Percentiles rank a stretch among this genome's conserved stretches.
Conservation (phyloP, 2,329 filamentous ascomycete genomes). For the Curvularia sp. region DNA sequence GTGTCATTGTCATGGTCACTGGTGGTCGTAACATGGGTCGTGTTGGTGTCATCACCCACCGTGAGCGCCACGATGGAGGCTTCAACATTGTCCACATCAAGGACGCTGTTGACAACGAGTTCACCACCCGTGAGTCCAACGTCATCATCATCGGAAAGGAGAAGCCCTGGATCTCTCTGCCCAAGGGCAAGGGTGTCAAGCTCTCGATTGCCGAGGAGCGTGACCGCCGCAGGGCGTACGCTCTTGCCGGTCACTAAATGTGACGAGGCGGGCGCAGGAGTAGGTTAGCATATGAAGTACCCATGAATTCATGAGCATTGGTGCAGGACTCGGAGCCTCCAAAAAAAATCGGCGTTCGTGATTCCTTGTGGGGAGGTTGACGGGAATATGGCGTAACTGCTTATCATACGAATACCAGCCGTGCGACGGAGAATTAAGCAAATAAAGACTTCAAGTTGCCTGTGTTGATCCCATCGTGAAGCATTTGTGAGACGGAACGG, state of each 20-base stretch:
- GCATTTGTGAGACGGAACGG: conserved; percentile 1
- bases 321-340: conserved; percentile 37
- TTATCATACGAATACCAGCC: conserved; percentile 46
- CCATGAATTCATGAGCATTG: conserved; percentile 37
- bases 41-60: conserved; percentile 99
- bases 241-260: conserved; percentile 60
- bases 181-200: conserved; percentile 99
- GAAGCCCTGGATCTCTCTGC: conserved; percentile 99
- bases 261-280: conserved; percentile 20
- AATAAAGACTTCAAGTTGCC: conserved; percentile 31
- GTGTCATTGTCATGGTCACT: conserved; percentile 96
- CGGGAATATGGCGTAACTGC: conserved; percentile 39
- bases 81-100: conserved; percentile 99
- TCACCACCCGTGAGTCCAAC: conserved; percentile 99
- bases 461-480: background rate
- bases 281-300: conserved; percentile 37
- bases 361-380: conserved; percentile 43
- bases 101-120: conserved; percentile 99
- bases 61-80: conserved; percentile 99
- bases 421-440: conserved; percentile 23
- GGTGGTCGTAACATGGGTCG: conserved; percentile 99
- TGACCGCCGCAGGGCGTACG: conserved; percentile 86
- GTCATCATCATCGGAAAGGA: conserved; percentile 98
- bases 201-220: conserved; percentile 98
- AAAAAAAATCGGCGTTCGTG: conserved; percentile 44